Base-by-base conservation (phyloP, 345 rosid species). In the Eucalyptus viminalis region DNA sequence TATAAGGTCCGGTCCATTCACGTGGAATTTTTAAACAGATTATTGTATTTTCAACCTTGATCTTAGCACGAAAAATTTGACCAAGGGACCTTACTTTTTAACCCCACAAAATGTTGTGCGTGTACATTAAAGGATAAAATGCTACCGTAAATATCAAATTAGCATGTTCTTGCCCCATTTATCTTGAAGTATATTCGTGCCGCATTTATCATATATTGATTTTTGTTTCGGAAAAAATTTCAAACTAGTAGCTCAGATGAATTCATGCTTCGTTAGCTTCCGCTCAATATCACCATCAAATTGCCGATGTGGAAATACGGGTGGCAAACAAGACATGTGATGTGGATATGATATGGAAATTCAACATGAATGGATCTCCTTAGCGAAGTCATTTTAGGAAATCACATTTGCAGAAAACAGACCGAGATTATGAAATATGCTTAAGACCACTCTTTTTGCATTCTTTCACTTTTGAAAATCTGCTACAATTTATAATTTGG, bases 131-230 rank as follows among this genome's bases (percentile, higher is more conserved):
- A 72, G 4, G 25, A 72, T 34, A 0, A 0, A 72, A 72, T 72
- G 12, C 4, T 6, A 3, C 44, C 27, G 1, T 37, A 19, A 37
- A 6, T 37, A 44, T 11, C 14, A 21, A 76, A 37, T 7, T 7
- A 1, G 19, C 12, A 9, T 5, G 45, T 17, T 72, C 4, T 5
- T 2, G 7, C 7, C 25, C 4, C 43, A 69, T 34, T 31, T 17
- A 34, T 69, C 7, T 0, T 6, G 0, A 3, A 31, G 4, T 34
- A 31, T 5, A 19, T 24, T 7, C 1, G 4, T 11, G 14, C 2
- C 3, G 0, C 2, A 14, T 76, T 76, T 40, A 19, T 12, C 12
- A 4, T 7, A 72, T 34, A 37, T 11, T 17, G 45, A 34, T 72
- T 72, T 17, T 34, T 22, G 7, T 37, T 17, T 34, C 1, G 3